These are phyloP conservation scores for Dendrocalamus latiflorus DNA, from an alignment of 202 grass and related monocot species.

Conservation along the genomic window DNA sequence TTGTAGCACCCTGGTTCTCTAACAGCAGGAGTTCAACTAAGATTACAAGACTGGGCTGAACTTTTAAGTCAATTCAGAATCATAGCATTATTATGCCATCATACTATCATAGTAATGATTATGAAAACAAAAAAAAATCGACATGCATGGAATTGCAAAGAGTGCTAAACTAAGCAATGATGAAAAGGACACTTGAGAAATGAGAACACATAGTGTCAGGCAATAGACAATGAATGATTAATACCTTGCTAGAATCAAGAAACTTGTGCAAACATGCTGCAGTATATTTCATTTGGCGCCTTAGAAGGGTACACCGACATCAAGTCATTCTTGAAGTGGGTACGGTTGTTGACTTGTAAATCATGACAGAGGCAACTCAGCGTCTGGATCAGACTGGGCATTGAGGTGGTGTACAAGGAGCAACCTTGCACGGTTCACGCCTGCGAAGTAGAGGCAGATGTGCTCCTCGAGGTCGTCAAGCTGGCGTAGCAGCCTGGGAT, in stretches of 20 bases:
- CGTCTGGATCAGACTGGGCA: constrained; percentile 32
- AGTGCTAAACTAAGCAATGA: too few species aligned
- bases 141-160: too few species aligned
- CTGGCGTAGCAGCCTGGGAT: constrained; percentile 62
- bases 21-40: too few species aligned
- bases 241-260: constrained; percentile 1
- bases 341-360: constrained; percentile 12
- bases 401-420: constrained; percentile 67
- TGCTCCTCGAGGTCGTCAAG: constrained; percentile 78
- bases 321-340: constrained; percentile 5
- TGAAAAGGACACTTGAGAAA: too few species aligned
- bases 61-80: too few species aligned
- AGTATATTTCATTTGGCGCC: too few species aligned
- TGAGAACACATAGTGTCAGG: not conserved
- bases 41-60: too few species aligned
- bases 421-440: constrained; percentile 70
- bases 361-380: constrained; percentile 3
- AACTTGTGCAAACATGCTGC: not conserved
- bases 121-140: too few species aligned
- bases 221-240: not conserved
- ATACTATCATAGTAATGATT: too few species aligned
- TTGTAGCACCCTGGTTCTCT: too few species aligned
- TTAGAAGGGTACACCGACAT: not conserved
- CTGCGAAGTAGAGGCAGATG: constrained; percentile 79
- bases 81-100: too few species aligned